Evolutionary conservation across 768 basidiomycete genomes (phyloP), one percentile per base, ranked within the genome.

Genomic region (Boletus tomentosulus): DNA sequence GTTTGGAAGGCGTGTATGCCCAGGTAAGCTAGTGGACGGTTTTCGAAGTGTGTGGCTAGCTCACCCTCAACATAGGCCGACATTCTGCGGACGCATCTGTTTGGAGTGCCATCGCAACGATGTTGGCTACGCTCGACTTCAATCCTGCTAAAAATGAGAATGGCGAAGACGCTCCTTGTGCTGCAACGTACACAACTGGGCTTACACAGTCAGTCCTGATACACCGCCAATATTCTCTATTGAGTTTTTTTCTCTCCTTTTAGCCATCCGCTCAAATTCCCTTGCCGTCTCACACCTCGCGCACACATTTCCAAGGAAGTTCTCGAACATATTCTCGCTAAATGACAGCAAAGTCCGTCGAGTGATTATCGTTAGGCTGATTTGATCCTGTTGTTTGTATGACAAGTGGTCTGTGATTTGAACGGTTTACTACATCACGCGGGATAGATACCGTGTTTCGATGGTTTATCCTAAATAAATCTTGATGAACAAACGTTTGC

Each of bases 281-380:
- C 59, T 16, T 61, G 59, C 31, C 33, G 19, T 22, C 45, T 61
- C 46, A 25, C 44, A 12, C 54, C 48, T 31, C 54, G 57, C 5
- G 34, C 50, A 25, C 53, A 55, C 11, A 16, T 50, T 22, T 53
- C 22, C n/a, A 48, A 52, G 43, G 53, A 33, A 10, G 10, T 19
- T 43, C 38, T 58, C 2, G 44, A 56, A 22, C 46, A 47, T n/a
- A 27, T 46, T 42, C 47, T 55, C 0, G 7, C 41, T 7, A 5
- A 43, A 12, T 54, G 49, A 44, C 12, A n/a, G 28, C 19, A 27
- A 22, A 15, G 19, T 13, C 6, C 12, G 9, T 46, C 7, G 13
- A 28, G 8, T 22, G 6, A 25, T 47, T 12, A 9, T 45, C 10
- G 27, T 10, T 35, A 15, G 2, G 7, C 13, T 15, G 19, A 33